A percentile compares a stretch with the other conserved stretches of the same genome.
Evolutionary conservation across 2,329 filamentous ascomycete genomes (phyloP).

Genomic region (Fusarium gaditjirri): DNA sequence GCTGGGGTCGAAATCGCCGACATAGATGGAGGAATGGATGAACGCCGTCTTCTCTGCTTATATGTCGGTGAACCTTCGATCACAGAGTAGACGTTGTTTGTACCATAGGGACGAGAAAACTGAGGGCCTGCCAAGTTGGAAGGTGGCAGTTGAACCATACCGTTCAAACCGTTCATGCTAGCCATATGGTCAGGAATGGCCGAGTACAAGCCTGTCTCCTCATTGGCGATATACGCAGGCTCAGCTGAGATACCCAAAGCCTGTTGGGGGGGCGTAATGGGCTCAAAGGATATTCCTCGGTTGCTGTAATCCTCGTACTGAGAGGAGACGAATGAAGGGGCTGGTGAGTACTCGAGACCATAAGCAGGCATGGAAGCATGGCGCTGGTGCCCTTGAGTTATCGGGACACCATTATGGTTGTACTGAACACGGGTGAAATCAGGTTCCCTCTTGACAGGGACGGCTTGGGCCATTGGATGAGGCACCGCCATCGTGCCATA

Average conservation of each 20-base stretch:
- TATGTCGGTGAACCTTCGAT: constrained; percentile 99
- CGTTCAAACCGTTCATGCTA: constrained; percentile 79
- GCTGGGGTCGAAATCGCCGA: constrained; percentile 75
- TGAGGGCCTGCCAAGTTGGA: constrained; percentile 84
- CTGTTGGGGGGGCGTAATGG: constrained; percentile 94
- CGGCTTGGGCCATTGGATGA: constrained; percentile 73
- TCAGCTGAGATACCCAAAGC: constrained; percentile 82
- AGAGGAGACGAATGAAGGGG: constrained; percentile 97
- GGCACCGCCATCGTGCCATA: constrained; percentile 78
- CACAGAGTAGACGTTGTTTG: constrained; percentile 89
- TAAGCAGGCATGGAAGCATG: constrained; percentile 99
- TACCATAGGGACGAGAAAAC: constrained; percentile 77
- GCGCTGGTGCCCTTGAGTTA: constrained; percentile 85
- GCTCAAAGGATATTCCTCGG: constrained; percentile 94
- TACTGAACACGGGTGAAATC: constrained; percentile 87
- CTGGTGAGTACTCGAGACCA: constrained; percentile 93
- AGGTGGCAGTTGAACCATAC: constrained; percentile 89
- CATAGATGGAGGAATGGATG: constrained; percentile 87
- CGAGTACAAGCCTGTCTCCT: constrained; percentile 95
- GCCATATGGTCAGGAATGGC: constrained; percentile 88
- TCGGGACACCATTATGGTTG: constrained; percentile 89
- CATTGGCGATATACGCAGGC: constrained; percentile 96
- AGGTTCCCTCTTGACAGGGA: constrained; percentile 84
- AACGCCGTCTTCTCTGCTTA: constrained; percentile 94
- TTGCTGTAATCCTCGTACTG: constrained; percentile 99